These are phyloP conservation scores for Cenchrus purpureus DNA, from an alignment of 176 grass and related monocot species.

Conservation along the genomic window DNA sequence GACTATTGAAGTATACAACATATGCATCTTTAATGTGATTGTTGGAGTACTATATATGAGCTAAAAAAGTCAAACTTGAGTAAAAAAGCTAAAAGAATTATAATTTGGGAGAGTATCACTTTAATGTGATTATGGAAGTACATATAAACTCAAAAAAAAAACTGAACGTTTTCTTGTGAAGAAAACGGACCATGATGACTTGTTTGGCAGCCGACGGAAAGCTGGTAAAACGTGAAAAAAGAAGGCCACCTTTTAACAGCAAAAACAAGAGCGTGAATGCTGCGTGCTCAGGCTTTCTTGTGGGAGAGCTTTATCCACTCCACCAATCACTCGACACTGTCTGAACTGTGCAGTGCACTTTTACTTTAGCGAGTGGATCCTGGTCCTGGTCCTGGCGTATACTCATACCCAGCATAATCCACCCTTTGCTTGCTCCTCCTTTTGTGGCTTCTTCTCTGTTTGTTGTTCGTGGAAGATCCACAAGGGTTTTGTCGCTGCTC, in stretches of 20 bases:
- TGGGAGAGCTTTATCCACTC: conserved; percentile 28
- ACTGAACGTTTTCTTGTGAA: not conserved
- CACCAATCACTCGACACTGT: conserved; percentile 29
- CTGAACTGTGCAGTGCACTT: conserved; percentile 13
- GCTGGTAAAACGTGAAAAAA: conserved; percentile 19
- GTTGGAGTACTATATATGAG: no score
- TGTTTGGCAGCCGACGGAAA: conserved; percentile 10
- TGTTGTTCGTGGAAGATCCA: not conserved
- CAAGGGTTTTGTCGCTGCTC: not conserved
- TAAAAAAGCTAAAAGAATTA: no score
- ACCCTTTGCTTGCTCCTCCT: not conserved
- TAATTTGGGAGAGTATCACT: not conserved
- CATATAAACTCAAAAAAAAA: not conserved
- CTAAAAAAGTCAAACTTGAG: no score
- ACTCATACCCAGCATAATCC: not conserved
- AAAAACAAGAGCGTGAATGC: not conserved
- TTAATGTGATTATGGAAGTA: no score
- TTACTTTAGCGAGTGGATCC: conserved; percentile 18
- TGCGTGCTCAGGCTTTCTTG: conserved; percentile 3
- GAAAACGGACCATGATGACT: conserved; percentile 15
- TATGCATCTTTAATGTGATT: not conserved
- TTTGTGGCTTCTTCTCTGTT: not conserved
- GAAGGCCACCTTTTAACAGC: conserved; percentile 1
- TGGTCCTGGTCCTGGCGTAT: not conserved
- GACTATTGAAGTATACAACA: not conserved